Evolutionary conservation across 2,329 filamentous ascomycete genomes (phyloP), one percentile per base, ranked within the genome.

Genomic region (Neofusicoccum sp.): DNA sequence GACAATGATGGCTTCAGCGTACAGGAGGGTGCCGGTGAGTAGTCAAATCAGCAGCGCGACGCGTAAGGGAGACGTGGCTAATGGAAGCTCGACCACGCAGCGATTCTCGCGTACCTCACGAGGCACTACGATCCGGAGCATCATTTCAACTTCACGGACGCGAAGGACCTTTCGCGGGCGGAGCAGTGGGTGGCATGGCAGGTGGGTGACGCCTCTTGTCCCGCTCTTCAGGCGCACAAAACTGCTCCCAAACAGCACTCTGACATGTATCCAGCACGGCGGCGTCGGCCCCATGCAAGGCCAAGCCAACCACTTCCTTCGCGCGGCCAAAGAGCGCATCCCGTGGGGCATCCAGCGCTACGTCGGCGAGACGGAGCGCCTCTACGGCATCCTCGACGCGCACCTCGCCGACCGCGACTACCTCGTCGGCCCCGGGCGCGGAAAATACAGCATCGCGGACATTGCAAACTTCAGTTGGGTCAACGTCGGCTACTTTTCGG

Each of bases 101-200:
- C 54, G 9, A 81, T 81, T 64, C 71, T 81, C 14, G 66, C 72
- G 7, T 81, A 81, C 65, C 69, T 81, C 34, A 77, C 78, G 9
- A 74, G 79, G 37, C 75, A 80, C 66, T 81, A 81, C 67, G 80
- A 82, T 62, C 75, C 77, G 6, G 77, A 82, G 28, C 72, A 80
- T 70, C 78, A 78, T 49, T 79, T 81, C 67, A 77, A 72, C 63
- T 81, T 81, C 73, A 73, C 71, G 28, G 80, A 84, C 37, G 74
- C 78, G 47, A 75, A 81, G 47, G 79, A 84, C 67, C 65, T 80
- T 41, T 77, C 76, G 6, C 71, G 77, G 43, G 79, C 78, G 44
- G 84, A 87, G 77, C 83, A 86, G 72, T 90, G 87, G 87, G 81
- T 87, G 66, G 83, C 84, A 43, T 90, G 86, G 85, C 79, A 80